Conservation (phyloP, 1,284 basidiomycete genomes). For the Stereum hirsutum region DNA sequence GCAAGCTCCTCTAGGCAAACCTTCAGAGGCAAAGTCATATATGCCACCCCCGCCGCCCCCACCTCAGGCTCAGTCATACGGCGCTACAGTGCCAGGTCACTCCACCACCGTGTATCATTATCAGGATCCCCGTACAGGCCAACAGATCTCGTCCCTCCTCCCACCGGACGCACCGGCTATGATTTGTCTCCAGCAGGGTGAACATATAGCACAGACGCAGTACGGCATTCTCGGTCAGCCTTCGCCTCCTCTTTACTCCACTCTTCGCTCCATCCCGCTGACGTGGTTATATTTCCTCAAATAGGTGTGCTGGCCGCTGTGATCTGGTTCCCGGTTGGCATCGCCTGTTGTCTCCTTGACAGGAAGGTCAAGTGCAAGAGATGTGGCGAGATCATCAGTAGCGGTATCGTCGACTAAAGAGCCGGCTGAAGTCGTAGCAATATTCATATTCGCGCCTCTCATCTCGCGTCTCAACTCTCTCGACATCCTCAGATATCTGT, state of each 20-base stretch:
- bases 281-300: slow-evolving; percentile 1
- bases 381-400: slow-evolving; percentile 27
- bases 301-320: slow-evolving; percentile 67
- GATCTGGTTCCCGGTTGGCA: slow-evolving; percentile 75
- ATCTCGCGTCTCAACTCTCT: too few relatives aligned
- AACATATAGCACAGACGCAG: slow-evolving; percentile 48
- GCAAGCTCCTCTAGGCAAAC: slow-evolving; percentile 4
- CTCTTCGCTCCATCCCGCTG: background rate
- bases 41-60: background rate
- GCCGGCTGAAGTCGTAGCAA: too few relatives aligned
- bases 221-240: slow-evolving; percentile 61
- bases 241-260: background rate
- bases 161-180: slow-evolving; percentile 74
- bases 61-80: background rate
- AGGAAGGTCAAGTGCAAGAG: slow-evolving; percentile 54
- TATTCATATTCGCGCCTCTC: too few relatives aligned
- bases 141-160: slow-evolving; percentile 39
- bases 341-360: slow-evolving; percentile 68
- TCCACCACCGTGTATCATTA: slow-evolving; percentile 27
- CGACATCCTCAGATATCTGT: too few relatives aligned
- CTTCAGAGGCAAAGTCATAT: slow-evolving; percentile 4
- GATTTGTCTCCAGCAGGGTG: slow-evolving; percentile 68
- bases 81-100: slow-evolving; percentile 13
- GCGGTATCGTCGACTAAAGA: slow-evolving; percentile 10
- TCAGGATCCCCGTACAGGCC: slow-evolving; percentile 35